Conservation (phyloP, 208 protist species). For the Angomonas ambiguus region DNA sequence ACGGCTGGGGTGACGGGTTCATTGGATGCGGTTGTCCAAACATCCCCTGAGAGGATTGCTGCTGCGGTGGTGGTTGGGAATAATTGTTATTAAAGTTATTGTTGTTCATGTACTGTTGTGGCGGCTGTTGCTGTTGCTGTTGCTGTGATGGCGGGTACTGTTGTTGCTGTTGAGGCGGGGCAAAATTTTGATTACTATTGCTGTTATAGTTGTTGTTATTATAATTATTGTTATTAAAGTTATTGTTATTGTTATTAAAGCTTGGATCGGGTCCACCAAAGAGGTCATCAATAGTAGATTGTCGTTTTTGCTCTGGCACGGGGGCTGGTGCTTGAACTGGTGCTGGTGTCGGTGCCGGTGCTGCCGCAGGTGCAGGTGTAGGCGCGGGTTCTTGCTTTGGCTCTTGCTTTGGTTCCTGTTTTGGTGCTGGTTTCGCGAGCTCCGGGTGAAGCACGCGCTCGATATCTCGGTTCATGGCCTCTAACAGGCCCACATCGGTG, state of each 20-base stretch:
- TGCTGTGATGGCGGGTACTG: not conserved
- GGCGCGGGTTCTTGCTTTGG: conserved; percentile 3
- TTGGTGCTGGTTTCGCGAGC: not conserved
- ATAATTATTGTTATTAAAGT: conserved; percentile 1
- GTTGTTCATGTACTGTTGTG: not conserved
- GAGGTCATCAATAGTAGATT: conserved; percentile 27
- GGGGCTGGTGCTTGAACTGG: conserved; percentile 50
- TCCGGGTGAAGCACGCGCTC: conserved; percentile 11
- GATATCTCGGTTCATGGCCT: conserved; percentile 33
- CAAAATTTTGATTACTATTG: not conserved
- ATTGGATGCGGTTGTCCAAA: no score
- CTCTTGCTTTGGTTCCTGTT: conserved; percentile 5
- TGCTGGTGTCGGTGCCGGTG: conserved; percentile 19
- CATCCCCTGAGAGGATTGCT: not conserved
- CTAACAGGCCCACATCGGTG: conserved; percentile 24
- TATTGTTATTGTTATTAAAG: not conserved
- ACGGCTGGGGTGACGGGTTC: no score
- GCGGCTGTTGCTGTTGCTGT: conserved; percentile 5
- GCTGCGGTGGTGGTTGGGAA: not conserved
- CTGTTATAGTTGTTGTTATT: not conserved
- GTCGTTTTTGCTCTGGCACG: conserved; percentile 18
- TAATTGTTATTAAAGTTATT: conserved; percentile 5
- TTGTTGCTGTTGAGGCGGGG: not conserved
- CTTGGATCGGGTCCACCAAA: conserved; percentile 15
- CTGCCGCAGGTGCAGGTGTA: not conserved